Percentiles rank a stretch among this genome's conserved stretches.
Conservation (phyloP, 352 stramenopile genomes). For the Phytophthora europaea region DNA sequence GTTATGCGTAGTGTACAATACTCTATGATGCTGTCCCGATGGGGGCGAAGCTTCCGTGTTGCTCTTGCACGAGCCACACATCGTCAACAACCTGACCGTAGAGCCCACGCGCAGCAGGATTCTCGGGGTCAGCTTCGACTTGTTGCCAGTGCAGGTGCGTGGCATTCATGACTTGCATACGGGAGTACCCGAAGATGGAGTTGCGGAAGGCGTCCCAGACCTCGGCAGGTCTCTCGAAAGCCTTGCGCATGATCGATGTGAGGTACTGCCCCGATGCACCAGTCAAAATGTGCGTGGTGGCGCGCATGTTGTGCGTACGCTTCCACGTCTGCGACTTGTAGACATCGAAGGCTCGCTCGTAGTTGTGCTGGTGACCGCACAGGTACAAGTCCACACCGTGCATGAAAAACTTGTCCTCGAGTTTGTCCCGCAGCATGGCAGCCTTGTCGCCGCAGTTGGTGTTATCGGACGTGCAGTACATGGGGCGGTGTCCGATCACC, state of each 20-base stretch:
- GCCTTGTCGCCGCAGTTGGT: slow-evolving; percentile 77
- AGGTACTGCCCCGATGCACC: slow-evolving; percentile 90
- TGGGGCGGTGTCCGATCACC: slow-evolving; percentile 86
- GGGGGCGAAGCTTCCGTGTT: slow-evolving; percentile 87
- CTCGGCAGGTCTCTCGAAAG: slow-evolving; percentile 68
- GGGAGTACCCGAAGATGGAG: slow-evolving; percentile 89
- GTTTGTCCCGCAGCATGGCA: slow-evolving; percentile 60
- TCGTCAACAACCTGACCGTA: slow-evolving; percentile 90
- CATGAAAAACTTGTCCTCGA: slow-evolving; percentile 86
- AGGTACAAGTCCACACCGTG: slow-evolving; percentile 91
- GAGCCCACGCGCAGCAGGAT: slow-evolving; percentile 72
- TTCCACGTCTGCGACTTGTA: slow-evolving; percentile 71
- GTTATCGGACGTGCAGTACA: slow-evolving; percentile 91
- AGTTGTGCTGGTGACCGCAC: slow-evolving; percentile 93
- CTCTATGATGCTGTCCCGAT: slow-evolving; percentile 20
- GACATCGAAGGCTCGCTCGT: slow-evolving; percentile 89
- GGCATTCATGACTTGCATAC: slow-evolving; percentile 85
- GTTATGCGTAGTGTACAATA: not conserved
- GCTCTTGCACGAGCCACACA: slow-evolving; percentile 91
- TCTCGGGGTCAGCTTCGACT: slow-evolving; percentile 83
- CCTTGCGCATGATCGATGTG: slow-evolving; percentile 82
- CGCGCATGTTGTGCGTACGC: slow-evolving; percentile 83
- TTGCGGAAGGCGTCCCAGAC: slow-evolving; percentile 90
- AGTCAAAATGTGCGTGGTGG: slow-evolving; percentile 91
- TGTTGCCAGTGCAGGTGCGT: slow-evolving; percentile 93